These are phyloP conservation scores for Leucosporidium scottii DNA, from an alignment of 768 basidiomycete species.

Conservation along the genomic window DNA sequence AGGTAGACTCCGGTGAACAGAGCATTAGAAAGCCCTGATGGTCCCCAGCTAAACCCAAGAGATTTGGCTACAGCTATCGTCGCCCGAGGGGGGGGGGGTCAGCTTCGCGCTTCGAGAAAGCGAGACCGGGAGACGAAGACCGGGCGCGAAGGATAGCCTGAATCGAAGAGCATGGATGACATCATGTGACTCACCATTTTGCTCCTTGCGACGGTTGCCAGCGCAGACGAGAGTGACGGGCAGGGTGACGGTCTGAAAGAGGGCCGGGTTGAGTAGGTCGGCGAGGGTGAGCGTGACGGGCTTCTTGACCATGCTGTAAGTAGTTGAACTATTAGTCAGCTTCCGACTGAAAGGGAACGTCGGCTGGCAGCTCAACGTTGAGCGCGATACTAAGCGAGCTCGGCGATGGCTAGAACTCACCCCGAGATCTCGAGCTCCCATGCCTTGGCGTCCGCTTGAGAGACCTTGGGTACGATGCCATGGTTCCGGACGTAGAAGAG, in stretches of 20 bases:
- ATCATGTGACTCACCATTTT: slow-evolving; percentile 52
- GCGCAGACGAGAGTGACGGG: slow-evolving; percentile 61
- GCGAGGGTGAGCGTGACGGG: slow-evolving; percentile 46
- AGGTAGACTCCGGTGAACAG: slow-evolving; percentile 58
- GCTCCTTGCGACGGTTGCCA: slow-evolving; percentile 60
- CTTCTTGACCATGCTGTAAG: slow-evolving; percentile 45
- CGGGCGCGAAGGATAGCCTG: no score
- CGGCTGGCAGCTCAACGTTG: not conserved
- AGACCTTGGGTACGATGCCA: slow-evolving; percentile 53
- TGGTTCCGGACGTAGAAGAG: slow-evolving; percentile 60
- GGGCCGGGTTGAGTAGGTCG: slow-evolving; percentile 44
- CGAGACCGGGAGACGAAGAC: no score
- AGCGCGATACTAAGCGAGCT: not conserved
- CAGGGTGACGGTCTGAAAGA: slow-evolving; percentile 53
- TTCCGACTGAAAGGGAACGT: no score
- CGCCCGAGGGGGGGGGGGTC: slow-evolving; percentile 19
- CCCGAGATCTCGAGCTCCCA: slow-evolving; percentile 49
- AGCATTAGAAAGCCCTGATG: slow-evolving; percentile 47
- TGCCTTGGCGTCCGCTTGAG: slow-evolving; percentile 41
- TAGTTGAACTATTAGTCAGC: not conserved
- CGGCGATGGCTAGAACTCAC: not conserved
- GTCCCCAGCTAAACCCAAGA: slow-evolving; percentile 34
- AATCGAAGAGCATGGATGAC: no score
- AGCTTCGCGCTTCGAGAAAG: no score
- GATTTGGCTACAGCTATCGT: slow-evolving; percentile 43